These are phyloP conservation scores for Aureobasidium sp. DNA, from an alignment of 2,329 filamentous ascomycete genomes.

Conservation along the genomic window DNA sequence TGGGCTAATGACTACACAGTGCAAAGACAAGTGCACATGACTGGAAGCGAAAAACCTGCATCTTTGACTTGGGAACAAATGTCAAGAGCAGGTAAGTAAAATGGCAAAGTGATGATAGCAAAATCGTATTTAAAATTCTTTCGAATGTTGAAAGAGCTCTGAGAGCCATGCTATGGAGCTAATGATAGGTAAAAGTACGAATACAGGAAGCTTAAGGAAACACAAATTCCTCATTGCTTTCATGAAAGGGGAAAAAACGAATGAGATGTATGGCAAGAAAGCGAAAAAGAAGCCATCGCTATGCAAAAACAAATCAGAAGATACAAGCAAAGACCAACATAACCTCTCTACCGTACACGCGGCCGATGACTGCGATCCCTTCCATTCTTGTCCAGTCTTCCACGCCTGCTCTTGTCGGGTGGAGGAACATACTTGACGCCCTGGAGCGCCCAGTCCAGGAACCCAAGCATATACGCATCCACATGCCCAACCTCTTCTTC, in stretches of 20 bases:
- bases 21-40: too few relatives aligned
- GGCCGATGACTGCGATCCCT: conserved; percentile 31
- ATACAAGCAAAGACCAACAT: too few relatives aligned
- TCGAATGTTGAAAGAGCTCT: neutral
- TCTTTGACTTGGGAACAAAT: too few relatives aligned
- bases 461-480: conserved; percentile 49
- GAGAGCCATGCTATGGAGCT: neutral
- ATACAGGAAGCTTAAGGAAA: neutral
- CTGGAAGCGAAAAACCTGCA: too few relatives aligned
- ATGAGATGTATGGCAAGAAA: neutral
- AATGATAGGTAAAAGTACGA: neutral
- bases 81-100: too few relatives aligned
- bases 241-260: neutral
- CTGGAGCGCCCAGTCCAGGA: conserved; percentile 24
- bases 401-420: conserved; percentile 23
- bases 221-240: neutral
- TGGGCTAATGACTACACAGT: too few relatives aligned
- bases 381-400: conserved; percentile 30
- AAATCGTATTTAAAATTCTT: neutral
- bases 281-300: neutral
- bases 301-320: neutral
- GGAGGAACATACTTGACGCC: conserved; percentile 30
- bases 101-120: neutral
- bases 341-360: conserved; percentile 8
- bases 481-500: conserved; percentile 55